A percentile compares a stretch with the other conserved stretches of the same genome.
Conservation (phyloP, 345 rosid species). For the Eucalyptus virginea region DNA sequence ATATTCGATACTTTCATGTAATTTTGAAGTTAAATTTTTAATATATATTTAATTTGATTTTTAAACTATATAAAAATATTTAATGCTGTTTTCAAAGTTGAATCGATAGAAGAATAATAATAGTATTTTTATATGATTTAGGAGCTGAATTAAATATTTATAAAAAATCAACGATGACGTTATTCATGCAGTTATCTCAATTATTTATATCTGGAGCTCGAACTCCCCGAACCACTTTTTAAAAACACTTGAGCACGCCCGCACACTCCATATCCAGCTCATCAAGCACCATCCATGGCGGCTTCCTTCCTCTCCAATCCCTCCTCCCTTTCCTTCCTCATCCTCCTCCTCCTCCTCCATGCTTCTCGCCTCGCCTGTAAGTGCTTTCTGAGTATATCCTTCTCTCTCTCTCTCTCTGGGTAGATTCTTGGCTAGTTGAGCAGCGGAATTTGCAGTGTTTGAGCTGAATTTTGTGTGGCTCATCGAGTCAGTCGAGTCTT, state of each 20-base stretch:
- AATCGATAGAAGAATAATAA: neutral
- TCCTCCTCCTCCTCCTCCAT: conserved; percentile 12
- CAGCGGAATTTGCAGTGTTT: neutral
- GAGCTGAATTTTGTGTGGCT: neutral
- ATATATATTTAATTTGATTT: neutral
- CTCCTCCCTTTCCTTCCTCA: neutral
- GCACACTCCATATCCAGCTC: neutral
- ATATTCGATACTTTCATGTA: neutral
- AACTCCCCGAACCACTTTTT: neutral
- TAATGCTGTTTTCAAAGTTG: rapidly evolving
- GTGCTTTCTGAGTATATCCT: neutral
- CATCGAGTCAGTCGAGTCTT: neutral
- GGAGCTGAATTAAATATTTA: neutral
- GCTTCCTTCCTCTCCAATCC: neutral
- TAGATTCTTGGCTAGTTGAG: neutral
- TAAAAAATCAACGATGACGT: neutral
- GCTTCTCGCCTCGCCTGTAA: conserved; percentile 29
- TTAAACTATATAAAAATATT: too few species aligned
- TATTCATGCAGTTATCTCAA: neutral
- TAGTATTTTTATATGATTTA: neutral
- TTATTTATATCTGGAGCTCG: neutral
- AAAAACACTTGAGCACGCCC: neutral
- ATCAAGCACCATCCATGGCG: conserved; percentile 5
- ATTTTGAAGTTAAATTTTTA: neutral
- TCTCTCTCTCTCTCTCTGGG: neutral